Base-by-base conservation (phyloP, 2,329 filamentous ascomycete genomes). In the Sclerotiophoma versabilis region DNA sequence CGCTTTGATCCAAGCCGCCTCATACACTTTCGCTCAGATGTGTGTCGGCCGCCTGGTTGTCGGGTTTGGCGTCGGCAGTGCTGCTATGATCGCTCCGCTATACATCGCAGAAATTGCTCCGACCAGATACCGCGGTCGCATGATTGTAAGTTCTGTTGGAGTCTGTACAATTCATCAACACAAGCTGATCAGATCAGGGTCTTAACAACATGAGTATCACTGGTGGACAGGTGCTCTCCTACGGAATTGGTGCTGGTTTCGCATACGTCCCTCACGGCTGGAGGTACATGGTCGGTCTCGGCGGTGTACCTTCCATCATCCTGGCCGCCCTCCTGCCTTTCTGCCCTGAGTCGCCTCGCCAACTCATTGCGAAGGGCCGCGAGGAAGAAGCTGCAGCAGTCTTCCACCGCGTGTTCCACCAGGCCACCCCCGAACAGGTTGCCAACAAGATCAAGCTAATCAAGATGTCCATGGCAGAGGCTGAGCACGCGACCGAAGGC, bases 71-170 rank as follows among this genome's bases (percentile, higher is more conserved):
- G 80, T 83, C 10, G 80, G 81, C 0, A 77, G 72, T 1, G 80
- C 80, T 11, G 79, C 80, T 9, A 81, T 83, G 78, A 76, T 81
- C 7, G 71, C 49, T 33, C 76, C 65, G 58, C 49, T 76, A 8
- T 84, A 83, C 58, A 81, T 83, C 33, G 78, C 76, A 2, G 81
- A 83, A 49, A 71, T 83, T 3, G 77, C 81, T 1, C 81, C 81
- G 0, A 76, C 80, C 3, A 79, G 78, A 55, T 77, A 79, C 34
- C 75, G 81, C 44, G 81, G 81, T 14, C 73, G 77, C 3, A 79
- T 81, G 74, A 79, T 82, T 15, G 42, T 62, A 45, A 44, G 27
- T 8, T 20, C n/a, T n/a, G n/a, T 11, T 10, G 2, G 14, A 15
- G 30, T 6, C 14, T 15, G n/a, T 12, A 3, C 3, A 10, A 3